These are phyloP conservation scores for Brasenia schreberi DNA, from an alignment of 164 flowering plant species.

Conservation along the genomic window DNA sequence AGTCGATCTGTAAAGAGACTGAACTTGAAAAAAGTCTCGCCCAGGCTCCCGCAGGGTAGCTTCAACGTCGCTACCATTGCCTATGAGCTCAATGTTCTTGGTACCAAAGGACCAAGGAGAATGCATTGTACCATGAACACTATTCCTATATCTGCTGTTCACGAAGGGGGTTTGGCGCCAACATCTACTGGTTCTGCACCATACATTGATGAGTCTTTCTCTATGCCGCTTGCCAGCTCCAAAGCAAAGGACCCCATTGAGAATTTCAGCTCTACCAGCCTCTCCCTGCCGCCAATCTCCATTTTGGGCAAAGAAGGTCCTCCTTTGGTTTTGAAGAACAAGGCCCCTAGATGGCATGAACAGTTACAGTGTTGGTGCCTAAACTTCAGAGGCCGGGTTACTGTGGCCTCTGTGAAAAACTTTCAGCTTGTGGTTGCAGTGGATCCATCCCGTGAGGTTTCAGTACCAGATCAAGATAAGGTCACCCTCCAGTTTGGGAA, in stretches of 20 bases:
- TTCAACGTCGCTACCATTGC: conserved; percentile 41
- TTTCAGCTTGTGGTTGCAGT: conserved; percentile 54
- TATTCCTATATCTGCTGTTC: conserved; percentile 52
- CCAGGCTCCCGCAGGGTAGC: conserved; percentile 29
- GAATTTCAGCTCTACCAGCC: conserved; percentile 21
- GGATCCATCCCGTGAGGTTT: conserved; percentile 33
- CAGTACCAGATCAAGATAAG: conserved; percentile 55
- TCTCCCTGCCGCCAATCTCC: conserved; percentile 12
- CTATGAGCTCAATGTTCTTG: conserved; percentile 73
- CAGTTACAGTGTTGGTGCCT: conserved; percentile 92
- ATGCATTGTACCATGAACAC: conserved; percentile 69
- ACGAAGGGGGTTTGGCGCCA: conserved; percentile 72
- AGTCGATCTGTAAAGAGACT: conserved; percentile 19
- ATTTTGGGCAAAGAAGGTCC: conserved; percentile 18
- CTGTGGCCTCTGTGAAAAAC: conserved; percentile 92
- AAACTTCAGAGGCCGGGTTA: conserved; percentile 84
- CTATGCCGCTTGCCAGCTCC: conserved; percentile 6
- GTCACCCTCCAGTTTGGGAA: conserved; percentile 84
- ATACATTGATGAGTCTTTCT: conserved; percentile 21
- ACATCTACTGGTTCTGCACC: conserved; percentile 40
- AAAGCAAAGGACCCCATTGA: conserved; percentile 17
- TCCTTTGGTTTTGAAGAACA: conserved; percentile 44
- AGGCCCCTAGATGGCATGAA: conserved; percentile 84
- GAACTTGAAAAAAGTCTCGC: conserved; percentile 35
- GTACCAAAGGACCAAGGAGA: conserved; percentile 80